These are phyloP conservation scores for Sclerotinia trifoliorum DNA, from an alignment of 2,329 filamentous ascomycete species.

Conservation along the genomic window DNA sequence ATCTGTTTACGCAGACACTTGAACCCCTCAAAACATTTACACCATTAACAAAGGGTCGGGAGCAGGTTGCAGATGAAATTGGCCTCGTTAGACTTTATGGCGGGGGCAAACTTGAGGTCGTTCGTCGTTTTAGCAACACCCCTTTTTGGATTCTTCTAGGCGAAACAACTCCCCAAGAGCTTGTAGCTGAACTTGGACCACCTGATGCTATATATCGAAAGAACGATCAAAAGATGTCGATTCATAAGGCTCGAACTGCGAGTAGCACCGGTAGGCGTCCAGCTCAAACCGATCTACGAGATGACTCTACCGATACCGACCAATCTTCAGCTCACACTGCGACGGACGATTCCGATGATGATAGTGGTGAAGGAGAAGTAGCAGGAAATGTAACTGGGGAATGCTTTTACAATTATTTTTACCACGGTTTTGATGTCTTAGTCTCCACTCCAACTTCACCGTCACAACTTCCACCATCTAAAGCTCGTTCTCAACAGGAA, in stretches of 20 bases:
- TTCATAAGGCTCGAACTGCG: constrained; percentile 65
- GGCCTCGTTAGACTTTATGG: constrained; percentile 77
- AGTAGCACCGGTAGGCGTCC: constrained; percentile 53
- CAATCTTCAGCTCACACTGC: constrained; percentile 71
- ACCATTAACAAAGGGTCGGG: constrained; percentile 67
- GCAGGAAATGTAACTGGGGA: constrained; percentile 61
- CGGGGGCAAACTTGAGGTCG: constrained; percentile 73
- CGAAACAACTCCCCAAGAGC: constrained; percentile 86
- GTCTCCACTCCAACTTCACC: constrained; percentile 73
- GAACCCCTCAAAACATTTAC: constrained; percentile 72
- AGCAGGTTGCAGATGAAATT: constrained; percentile 83
- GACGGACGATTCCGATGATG: constrained; percentile 66
- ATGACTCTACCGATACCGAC: constrained; percentile 68
- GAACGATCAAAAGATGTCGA: constrained; percentile 83
- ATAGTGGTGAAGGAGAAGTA: constrained; percentile 59
- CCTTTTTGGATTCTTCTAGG: constrained; percentile 73
- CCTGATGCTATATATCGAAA: constrained; percentile 94
- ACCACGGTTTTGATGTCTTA: constrained; percentile 89
- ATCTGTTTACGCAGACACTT: constrained; percentile 72
- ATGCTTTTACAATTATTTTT: constrained; percentile 97
- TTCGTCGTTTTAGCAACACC: constrained; percentile 66
- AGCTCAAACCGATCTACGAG: constrained; percentile 43
- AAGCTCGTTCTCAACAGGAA: constrained; percentile 28
- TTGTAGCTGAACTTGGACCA: constrained; percentile 86
- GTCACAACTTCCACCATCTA: constrained; percentile 61